phyloP scores from a whole-genome alignment of 345 rosid species.

The Hypericum perforatum region DNA sequence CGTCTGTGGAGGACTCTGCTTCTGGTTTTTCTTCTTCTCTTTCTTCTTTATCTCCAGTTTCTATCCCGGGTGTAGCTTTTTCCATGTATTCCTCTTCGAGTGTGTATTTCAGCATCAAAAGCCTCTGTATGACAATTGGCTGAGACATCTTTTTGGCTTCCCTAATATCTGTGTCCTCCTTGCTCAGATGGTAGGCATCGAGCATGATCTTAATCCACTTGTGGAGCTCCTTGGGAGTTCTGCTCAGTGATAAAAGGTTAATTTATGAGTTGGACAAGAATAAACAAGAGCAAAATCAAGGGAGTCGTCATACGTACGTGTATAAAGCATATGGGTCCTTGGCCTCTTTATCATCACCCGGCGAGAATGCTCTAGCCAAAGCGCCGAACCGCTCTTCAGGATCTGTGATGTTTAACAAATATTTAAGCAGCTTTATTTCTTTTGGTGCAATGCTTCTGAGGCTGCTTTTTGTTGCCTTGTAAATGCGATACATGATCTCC shows the following conservation, averaged over 20 bases:
- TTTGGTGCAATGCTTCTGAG: conserved; percentile 83
- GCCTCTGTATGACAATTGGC: conserved; percentile 84
- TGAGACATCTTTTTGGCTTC: conserved; percentile 75
- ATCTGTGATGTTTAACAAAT: conserved; percentile 76
- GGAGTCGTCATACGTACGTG: conserved; percentile 64
- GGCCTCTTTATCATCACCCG: conserved; percentile 58
- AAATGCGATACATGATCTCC: conserved; percentile 69
- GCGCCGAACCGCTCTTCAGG: conserved; percentile 96
- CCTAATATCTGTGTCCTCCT: conserved; percentile 72
- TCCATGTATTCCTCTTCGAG: conserved; percentile 78
- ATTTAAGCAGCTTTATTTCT: conserved; percentile 74
- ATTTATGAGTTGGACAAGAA: neutral
- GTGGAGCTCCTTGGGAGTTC: conserved; percentile 87
- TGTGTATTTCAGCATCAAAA: conserved; percentile 74
- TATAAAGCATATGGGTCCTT: conserved; percentile 63
- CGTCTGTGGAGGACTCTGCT: too few relatives aligned
- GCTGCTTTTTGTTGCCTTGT: conserved; percentile 75
- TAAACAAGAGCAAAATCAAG: neutral
- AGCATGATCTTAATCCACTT: conserved; percentile 89
- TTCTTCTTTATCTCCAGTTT: conserved; percentile 2
- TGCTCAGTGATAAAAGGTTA: conserved; percentile 15
- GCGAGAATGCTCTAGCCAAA: conserved; percentile 78
- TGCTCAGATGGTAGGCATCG: conserved; percentile 67
- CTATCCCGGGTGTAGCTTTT: conserved; percentile 10
- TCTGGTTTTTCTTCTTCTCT: too few relatives aligned